phyloP scores from a whole-genome alignment of 305 asterid species.

The Ruellia speciosa region DNA sequence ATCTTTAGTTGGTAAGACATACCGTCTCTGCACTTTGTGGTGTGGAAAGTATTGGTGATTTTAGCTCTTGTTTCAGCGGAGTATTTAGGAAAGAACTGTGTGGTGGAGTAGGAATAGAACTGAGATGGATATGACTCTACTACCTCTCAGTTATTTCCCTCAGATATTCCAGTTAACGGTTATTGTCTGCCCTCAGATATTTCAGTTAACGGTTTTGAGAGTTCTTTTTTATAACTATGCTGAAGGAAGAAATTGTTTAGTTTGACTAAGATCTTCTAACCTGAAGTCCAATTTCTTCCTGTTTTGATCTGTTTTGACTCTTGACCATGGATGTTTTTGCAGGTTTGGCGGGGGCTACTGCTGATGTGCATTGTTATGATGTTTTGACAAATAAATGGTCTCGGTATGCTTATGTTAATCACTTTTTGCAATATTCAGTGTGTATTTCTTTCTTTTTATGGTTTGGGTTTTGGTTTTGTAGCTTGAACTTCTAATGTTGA shows the following conservation, averaged over 20 bases:
- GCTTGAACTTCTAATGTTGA: background rate
- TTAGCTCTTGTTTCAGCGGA: background rate
- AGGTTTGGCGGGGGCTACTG: constrained; percentile 98
- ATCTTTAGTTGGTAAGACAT: background rate
- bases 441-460: constrained; percentile 8
- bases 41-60: background rate
- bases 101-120: too few species aligned
- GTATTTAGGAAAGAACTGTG: too few species aligned
- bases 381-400: constrained; percentile 93
- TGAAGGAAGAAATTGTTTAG: background rate
- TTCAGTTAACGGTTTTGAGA: too few species aligned
- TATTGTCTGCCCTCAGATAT: too few species aligned
- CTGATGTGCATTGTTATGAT: constrained; percentile 91
- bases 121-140: too few species aligned
- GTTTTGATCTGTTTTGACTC: constrained; percentile 14
- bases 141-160: too few species aligned
- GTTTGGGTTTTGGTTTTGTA: constrained; percentile 18
- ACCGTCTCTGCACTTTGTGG: background rate
- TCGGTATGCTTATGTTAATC: constrained; percentile 42
- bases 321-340: constrained; percentile 32
- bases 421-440: background rate
- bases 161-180: too few species aligned
- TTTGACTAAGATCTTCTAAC: constrained; percentile 11
- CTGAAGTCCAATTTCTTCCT: background rate
- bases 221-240: background rate